Evolutionary conservation across 179 eudicot species (phyloP).

Genomic region (Beta macrorhiza): DNA sequence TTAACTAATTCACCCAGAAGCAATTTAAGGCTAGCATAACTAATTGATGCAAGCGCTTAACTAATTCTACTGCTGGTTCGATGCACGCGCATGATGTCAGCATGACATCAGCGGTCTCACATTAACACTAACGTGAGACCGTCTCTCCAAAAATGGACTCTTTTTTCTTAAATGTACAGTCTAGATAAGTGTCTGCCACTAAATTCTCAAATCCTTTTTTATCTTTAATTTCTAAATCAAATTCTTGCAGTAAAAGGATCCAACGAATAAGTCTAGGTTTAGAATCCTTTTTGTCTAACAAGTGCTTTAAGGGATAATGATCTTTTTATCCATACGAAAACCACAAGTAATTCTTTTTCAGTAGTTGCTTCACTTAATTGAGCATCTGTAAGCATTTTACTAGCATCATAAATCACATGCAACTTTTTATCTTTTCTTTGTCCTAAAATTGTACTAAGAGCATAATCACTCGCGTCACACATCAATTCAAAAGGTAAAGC

Average conservation of each 20-base stretch:
- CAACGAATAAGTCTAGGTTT: neutral
- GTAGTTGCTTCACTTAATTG: no score
- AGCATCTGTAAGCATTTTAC: neutral
- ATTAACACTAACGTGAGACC: no score
- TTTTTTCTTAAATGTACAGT: no score
- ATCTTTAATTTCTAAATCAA: neutral
- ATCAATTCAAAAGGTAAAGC: neutral
- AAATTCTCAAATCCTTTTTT: neutral
- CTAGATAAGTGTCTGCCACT: neutral
- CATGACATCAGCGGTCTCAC: no score
- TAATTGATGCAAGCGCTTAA: no score
- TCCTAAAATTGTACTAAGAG: neutral
- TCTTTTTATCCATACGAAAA: neutral
- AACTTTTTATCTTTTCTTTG: neutral
- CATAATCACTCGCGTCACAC: neutral
- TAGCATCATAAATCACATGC: no score
- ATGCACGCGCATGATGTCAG: no score
- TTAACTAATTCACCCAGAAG: no score
- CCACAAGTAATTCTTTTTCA: neutral
- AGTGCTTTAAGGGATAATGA: neutral
- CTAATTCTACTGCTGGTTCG: no score
- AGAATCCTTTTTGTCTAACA: neutral
- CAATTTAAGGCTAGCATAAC: no score
- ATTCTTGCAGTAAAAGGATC: slow-evolving; percentile 2
- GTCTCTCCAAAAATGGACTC: no score